Evolutionary conservation across 441 rosid genomes (phyloP), one percentile per base, ranked within the genome.

Genomic region (Populus hybrid): DNA sequence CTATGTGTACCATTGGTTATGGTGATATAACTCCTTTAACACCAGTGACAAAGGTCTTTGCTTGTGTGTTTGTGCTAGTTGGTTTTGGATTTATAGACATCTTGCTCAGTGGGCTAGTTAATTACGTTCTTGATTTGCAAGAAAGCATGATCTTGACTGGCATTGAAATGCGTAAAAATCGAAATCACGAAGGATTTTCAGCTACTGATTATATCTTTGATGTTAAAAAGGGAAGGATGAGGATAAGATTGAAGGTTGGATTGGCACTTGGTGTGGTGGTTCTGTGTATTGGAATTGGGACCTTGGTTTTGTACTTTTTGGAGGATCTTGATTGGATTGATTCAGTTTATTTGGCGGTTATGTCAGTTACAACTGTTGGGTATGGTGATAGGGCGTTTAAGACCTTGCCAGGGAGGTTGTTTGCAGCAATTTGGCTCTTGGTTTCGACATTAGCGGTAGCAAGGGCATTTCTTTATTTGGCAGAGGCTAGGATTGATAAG

Each of bases 291-390:
- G 97, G 91, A 0, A 18, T 91, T 5, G 98, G 99, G 6, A 36
- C 89, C 42, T 67, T 82, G 82, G 90, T 92, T 66, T 82, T 93
- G 54, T 83, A 77, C 76, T 89, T 86, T 67, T 77, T 93, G 68
- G 99, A 95, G 80, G 82, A 70, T 8, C 72, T 95, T 77, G 88
- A 78, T 68, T 88, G 91, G 82, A 63, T 95, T 59, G 99, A 95
- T 77, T 89, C 98, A 8, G 74, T 92, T 77, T 95, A 95, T 78
- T 80, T 93, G 85, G 89, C 99, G 24, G 99, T 95, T 77, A 92
- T 93, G 98, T 95, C 99, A 2, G 98, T 95, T 8, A 95, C 99
- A 0, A 95, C 98, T 0, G 99, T 95, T 26, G 98, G 99, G 16
- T 95, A 90, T 18, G 98, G 98, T 6, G 98, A 95, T 78, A 78